A percentile compares a stretch with the other conserved stretches of the same genome.
phyloP scores from a whole-genome alignment of 495 filamentous ascomycete species.

The Collariella sp. region DNA sequence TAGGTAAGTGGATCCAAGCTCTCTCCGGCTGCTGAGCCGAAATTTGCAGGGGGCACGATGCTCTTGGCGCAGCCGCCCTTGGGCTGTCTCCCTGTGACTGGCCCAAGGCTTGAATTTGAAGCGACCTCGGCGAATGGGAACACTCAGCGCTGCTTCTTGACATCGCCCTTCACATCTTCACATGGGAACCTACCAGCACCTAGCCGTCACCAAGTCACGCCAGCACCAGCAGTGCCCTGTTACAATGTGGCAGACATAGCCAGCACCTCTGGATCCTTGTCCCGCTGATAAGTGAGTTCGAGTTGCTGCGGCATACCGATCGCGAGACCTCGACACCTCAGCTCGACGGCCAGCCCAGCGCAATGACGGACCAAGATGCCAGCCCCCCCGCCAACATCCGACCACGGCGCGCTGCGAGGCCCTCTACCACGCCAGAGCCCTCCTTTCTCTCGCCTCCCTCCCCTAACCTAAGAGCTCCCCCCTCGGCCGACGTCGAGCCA shows the following conservation, averaged over 20 bases:
- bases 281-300: neutral
- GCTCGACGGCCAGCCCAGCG: slow-evolving; percentile 14
- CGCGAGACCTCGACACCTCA: no score
- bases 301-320: neutral
- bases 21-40: slow-evolving; percentile 8
- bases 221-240: neutral
- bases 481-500: slow-evolving; percentile 18
- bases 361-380: slow-evolving; percentile 24
- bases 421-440: slow-evolving; percentile 19
- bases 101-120: neutral
- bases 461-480: slow-evolving; percentile 11
- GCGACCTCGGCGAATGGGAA: slow-evolving; percentile 3
- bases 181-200: neutral
- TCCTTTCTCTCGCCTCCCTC: slow-evolving; percentile 10
- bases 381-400: slow-evolving; percentile 16
- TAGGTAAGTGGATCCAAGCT: neutral
- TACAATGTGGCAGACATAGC: neutral
- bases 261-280: neutral
- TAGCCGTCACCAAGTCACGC: no score
- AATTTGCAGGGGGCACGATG: neutral
- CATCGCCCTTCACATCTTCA: slow-evolving; percentile 10
- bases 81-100: neutral
- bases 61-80: neutral
- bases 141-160: neutral
- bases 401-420: slow-evolving; percentile 17